A percentile compares a stretch with the other conserved stretches of the same genome.
phyloP scores from a whole-genome alignment of 805 yeast species.

The Candida berthetii region DNA sequence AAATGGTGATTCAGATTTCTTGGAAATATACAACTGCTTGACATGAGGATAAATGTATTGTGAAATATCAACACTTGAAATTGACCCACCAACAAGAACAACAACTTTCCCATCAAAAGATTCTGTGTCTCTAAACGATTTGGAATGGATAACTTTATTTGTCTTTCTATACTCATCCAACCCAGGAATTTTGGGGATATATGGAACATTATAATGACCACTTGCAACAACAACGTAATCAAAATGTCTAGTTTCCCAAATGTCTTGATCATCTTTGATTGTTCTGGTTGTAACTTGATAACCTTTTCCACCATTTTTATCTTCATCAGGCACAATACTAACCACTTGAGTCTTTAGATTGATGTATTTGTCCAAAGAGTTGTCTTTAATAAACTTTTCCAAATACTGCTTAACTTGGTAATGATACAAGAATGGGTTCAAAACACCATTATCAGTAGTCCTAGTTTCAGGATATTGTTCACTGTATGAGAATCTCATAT shows the following conservation, averaged over 20 bases:
- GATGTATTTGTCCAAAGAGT: conserved; percentile 24
- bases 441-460: conserved; percentile 9
- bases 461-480: conserved; percentile 13
- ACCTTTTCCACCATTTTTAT: conserved; percentile 35
- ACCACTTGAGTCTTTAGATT: conserved; percentile 33
- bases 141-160: conserved; percentile 46
- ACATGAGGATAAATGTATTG: conserved; percentile 32
- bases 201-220: conserved; percentile 55
- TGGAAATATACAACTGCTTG: conserved; percentile 48
- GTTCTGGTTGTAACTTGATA: conserved; percentile 15
- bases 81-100: conserved; percentile 34
- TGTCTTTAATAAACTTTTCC: conserved; percentile 19
- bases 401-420: conserved; percentile 24
- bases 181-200: conserved; percentile 43
- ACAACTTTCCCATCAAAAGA: conserved; percentile 33
- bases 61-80: conserved; percentile 35
- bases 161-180: conserved; percentile 31
- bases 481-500: conserved; percentile 29
- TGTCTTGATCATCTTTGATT: conserved; percentile 14
- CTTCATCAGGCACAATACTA: conserved; percentile 19
- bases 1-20: conserved; percentile 56
- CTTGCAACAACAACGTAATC: conserved; percentile 52
- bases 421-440: conserved; percentile 30
- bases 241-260: conserved; percentile 38
- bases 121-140: conserved; percentile 36